Evolutionary conservation across 306 rosid genomes (phyloP).

Genomic region (Pueraria montana): DNA sequence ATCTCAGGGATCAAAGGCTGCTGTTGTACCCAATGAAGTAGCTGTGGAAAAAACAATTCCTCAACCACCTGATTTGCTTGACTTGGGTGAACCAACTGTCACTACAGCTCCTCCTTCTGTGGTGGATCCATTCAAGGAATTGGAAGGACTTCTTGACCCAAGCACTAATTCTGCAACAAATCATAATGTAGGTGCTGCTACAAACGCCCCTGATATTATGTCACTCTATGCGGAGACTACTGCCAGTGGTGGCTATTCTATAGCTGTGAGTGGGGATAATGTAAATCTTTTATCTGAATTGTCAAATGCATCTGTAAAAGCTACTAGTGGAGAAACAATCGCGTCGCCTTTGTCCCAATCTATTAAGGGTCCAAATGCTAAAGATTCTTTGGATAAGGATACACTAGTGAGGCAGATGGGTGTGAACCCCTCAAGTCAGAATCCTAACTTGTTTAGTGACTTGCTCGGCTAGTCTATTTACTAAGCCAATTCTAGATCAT

Average conservation of each 20-base stretch:
- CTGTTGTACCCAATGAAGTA: constrained; percentile 49
- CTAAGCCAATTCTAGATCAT: constrained; percentile 20
- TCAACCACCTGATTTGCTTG: constrained; percentile 84
- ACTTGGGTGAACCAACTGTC: constrained; percentile 69
- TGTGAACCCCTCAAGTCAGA: constrained; percentile 80
- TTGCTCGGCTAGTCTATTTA: constrained; percentile 65
- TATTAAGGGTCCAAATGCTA: constrained; percentile 66
- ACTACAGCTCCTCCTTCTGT: constrained; percentile 55
- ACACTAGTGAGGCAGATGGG: constrained; percentile 93
- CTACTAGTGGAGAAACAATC: constrained; percentile 50
- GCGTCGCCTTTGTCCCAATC: constrained; percentile 51
- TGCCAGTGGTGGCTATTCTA: constrained; percentile 55
- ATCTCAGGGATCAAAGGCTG: constrained; percentile 60
- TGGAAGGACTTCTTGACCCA: constrained; percentile 83
- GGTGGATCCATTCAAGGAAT: constrained; percentile 77
- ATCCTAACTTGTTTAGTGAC: constrained; percentile 82
- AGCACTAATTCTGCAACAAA: constrained; percentile 50
- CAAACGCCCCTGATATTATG: constrained; percentile 64
- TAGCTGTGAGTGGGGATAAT: constrained; percentile 53
- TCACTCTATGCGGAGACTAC: constrained; percentile 58
- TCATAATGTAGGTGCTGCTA: constrained; percentile 51
- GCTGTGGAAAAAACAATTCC: constrained; percentile 55
- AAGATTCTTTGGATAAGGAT: constrained; percentile 74
- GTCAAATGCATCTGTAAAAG: constrained; percentile 44
- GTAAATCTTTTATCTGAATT: constrained; percentile 59